Evolutionary conservation across 139 green algal genomes (phyloP), one percentile per base, ranked within the genome.

Genomic region (Chara braunii): DNA sequence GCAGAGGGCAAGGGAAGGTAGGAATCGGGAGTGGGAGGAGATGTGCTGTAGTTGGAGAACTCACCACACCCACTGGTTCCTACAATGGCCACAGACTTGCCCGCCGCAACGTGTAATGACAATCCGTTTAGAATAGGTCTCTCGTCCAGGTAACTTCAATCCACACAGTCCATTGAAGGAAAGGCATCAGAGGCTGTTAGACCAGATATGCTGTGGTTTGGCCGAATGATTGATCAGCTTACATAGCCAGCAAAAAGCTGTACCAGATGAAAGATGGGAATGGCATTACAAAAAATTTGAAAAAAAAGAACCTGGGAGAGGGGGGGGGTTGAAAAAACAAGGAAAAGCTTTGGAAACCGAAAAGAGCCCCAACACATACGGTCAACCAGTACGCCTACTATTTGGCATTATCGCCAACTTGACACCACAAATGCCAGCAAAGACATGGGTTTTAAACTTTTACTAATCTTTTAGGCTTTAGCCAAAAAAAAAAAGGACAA

Each of bases 41-140:
- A n/a, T n/a, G n/a, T n/a, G n/a, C n/a, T n/a, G n/a, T n/a, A 3
- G 51, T 59, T 31, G 18, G 26, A 1, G 51, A 66, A 83, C 77
- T 96, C 94, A 60, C 90, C 90, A 44, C 74, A 87, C 37, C 92
- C 92, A 40, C 74, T 88, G 28, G 80, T 78, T 36, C 92, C 92
- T 40, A 98, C 92, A 2, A 96, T 60, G 1, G 90, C 92, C 50
- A 88, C 87, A 70, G 74, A 89, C 51, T 64, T 90, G 40, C 92
- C 92, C 2, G 87, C 83, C 7, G 85, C 84, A 23, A 95, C 83
- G 0, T 24, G 45, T 29, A 95, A 78, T 0, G 64, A 80, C 11
- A 94, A 48, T 2, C 65, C 80, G 51, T 83, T 68, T 65, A 80
- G 66, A 26, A 72, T 71, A 12, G 32, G 44, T 35, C 33, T 48